These are phyloP conservation scores for Mycena crocata DNA, from an alignment of 768 basidiomycete genomes.

Conservation along the genomic window DNA sequence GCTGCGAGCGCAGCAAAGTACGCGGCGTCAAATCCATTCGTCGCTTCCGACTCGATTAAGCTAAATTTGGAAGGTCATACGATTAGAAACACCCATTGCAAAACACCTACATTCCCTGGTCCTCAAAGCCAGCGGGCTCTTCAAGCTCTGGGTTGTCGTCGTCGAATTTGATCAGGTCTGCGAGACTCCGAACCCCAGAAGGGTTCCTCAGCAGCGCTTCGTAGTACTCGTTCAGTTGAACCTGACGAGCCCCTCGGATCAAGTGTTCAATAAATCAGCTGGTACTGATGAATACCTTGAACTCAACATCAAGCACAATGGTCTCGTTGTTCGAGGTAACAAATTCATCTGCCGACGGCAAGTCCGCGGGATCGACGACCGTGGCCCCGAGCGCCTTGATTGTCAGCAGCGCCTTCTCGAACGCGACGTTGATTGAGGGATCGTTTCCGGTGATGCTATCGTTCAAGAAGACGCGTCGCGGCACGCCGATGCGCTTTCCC, in stretches of 20 bases:
- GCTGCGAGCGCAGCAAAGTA: slow-evolving; percentile 58
- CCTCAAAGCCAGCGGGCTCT: slow-evolving; percentile 51
- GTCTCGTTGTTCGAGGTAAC: slow-evolving; percentile 63
- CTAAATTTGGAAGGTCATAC: slow-evolving; percentile 44
- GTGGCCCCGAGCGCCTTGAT: slow-evolving; percentile 57
- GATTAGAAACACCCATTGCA: not conserved
- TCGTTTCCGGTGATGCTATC: slow-evolving; percentile 46
- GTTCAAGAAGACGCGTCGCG: slow-evolving; percentile 52
- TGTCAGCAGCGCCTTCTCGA: slow-evolving; percentile 51
- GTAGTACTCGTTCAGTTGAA: slow-evolving; percentile 64
- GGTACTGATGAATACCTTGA: slow-evolving; percentile 57
- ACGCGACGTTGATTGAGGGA: slow-evolving; percentile 50
- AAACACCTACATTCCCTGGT: slow-evolving; percentile 51
- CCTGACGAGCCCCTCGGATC: too few species aligned
- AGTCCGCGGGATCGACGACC: slow-evolving; percentile 71
- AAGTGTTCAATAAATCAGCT: not conserved
- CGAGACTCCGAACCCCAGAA: slow-evolving; percentile 64
- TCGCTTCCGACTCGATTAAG: slow-evolving; percentile 51
- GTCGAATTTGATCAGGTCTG: slow-evolving; percentile 70
- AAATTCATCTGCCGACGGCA: slow-evolving; percentile 65
- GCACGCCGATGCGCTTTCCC: slow-evolving; percentile 67
- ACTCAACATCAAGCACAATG: slow-evolving; percentile 63
- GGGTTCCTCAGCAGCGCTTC: slow-evolving; percentile 62
- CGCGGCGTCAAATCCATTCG: slow-evolving; percentile 54
- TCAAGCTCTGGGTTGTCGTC: slow-evolving; percentile 63